Base-by-base conservation (phyloP, 139 green algal species). In the Tetradesmus lagerheimii region DNA sequence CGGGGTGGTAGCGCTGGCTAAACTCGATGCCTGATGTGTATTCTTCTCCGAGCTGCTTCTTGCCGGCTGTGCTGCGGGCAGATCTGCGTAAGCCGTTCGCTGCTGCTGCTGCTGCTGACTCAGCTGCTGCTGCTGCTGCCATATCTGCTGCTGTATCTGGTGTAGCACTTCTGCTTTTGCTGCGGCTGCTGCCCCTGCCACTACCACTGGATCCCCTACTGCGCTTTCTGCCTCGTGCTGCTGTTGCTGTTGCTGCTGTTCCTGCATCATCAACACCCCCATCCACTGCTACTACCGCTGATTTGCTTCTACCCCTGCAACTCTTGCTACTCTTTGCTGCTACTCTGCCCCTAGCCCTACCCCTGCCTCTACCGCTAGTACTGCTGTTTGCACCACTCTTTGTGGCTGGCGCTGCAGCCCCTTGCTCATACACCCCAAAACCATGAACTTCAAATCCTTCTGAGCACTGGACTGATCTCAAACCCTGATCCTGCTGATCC, bases 21-120 rank as follows among this genome's bases (percentile, higher is more conserved):
- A 87, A 87, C 34, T 87, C 82, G 38, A 53, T 53, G 16, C 82
- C 82, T 5, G 11, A 29, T 35, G 41, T 41, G 23, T 57, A 87
- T 3, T 78, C 82, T 47, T 87, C 82, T 34, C 37, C 82, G 12
- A 78, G 29, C 53, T 37, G 53, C 53, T 78, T 77, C 82, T 87
- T 87, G 53, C 82, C 82, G 18, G 82, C 82, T 53, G 82, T 87
- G 38, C 57, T 87, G 34, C 82, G 82, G 0, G 53, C n/a, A 1
- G 82, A 87, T 38, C 82, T 37, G 23, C 82, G 82, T 1, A 78
- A 29, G 6, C 82, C 53, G 29, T 1, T 15, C 45, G 82, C 31
- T 41, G 82, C 82, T 50, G 82, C 35, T 35, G 31, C 34, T 27
- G 57, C 29, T 20, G 47, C 57, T 53, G 34, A 8, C 12, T 18